phyloP scores from a whole-genome alignment of 2,329 filamentous ascomycete species.

The Volutella citrinella region DNA sequence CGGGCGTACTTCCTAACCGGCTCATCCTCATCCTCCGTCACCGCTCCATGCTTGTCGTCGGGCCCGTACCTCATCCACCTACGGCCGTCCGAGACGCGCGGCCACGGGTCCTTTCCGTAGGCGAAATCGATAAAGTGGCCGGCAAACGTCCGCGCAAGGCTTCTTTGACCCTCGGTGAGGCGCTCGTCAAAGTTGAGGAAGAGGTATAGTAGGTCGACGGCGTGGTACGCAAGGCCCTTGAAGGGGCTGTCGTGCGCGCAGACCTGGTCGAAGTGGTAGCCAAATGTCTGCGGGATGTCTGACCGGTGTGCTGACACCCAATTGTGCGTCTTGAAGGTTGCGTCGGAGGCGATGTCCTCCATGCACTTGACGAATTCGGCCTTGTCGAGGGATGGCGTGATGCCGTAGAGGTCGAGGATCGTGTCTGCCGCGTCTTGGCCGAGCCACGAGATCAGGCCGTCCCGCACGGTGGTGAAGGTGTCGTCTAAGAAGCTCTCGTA shows the following conservation, averaged over 20 bases:
- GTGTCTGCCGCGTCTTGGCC: not conserved
- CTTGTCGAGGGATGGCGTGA: conserved; percentile 2
- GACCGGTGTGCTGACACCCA: conserved; percentile 10
- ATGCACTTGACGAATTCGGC: conserved; percentile 1
- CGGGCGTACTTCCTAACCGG: conserved; percentile 7
- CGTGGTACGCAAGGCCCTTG: conserved; percentile 14
- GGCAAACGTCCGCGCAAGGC: conserved; percentile 5
- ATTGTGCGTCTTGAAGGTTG: conserved; percentile 10
- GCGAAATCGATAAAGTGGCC: conserved; percentile 13
- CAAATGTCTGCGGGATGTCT: conserved; percentile 6
- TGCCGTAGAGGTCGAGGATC: conserved; percentile 8
- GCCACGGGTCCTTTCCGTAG: conserved; percentile 12
- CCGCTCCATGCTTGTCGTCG: not conserved
- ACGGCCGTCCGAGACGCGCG: not conserved
- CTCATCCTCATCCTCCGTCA: conserved; percentile 13
- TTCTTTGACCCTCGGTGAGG: conserved; percentile 2
- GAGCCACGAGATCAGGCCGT: not conserved
- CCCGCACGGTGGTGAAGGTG: not conserved
- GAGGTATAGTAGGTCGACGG: conserved; percentile 11
- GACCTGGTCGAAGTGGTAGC: conserved; percentile 14
- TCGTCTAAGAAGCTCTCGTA: conserved; percentile 5
- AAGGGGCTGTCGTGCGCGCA: conserved; percentile 9
- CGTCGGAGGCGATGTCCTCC: conserved; percentile 11
- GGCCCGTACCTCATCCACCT: conserved; percentile 14
- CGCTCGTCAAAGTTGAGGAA: conserved; percentile 14